Base-by-base conservation (phyloP, 2,329 filamentous ascomycete species). In the Xylaria sp. region DNA sequence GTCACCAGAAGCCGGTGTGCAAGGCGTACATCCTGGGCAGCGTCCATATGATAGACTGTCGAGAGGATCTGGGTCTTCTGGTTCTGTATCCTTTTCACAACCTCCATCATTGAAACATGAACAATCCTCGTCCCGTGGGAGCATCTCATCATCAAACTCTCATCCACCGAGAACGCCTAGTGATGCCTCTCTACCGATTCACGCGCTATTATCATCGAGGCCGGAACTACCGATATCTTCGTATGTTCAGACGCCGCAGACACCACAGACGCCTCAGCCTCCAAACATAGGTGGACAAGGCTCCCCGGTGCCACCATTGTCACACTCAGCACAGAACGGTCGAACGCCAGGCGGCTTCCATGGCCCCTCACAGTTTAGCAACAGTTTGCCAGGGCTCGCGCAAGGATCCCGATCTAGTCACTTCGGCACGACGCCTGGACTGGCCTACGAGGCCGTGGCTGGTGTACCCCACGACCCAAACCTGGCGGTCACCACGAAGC, bases 171-270 rank as follows among this genome's bases (percentile, higher is more conserved):
- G 83, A 41, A 80, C 80, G 4, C 78, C 80, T 0, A 78, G 80
- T 47, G 84, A 86, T 37, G 79, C 81, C 0, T 76, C 81, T 1
- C 67, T 86, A 10, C 83, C 84, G 1, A 86, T 86, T 23, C 83
- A 86, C 64, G 79, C 83, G 0, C 74, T 87, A 0, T 72, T 86
- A 19, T 78, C 78, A 2, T 77, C 79, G 21, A 79, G 79, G 60
- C 67, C 72, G 8, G 61, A 74, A 19, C 54, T 63, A 54, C 64
- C 62, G 11, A 54, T 11, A 67, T 65, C 69, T 41, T 61, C 67
- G 44, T 67, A 51, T 48, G 40, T 48, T 43, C 65, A 40, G 51
- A 49, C 37, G 51, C 60, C 41, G 52, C 53, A 27, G 47, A 49
- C 46, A 27, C 21, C 57, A 40, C 65, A 40, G 51, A 49, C 37